A percentile compares a stretch with the other conserved stretches of the same genome.
These are phyloP conservation scores for Blastobotrys malaysiensis DNA, from an alignment of 1,139 yeast genomes.

Conservation along the genomic window DNA sequence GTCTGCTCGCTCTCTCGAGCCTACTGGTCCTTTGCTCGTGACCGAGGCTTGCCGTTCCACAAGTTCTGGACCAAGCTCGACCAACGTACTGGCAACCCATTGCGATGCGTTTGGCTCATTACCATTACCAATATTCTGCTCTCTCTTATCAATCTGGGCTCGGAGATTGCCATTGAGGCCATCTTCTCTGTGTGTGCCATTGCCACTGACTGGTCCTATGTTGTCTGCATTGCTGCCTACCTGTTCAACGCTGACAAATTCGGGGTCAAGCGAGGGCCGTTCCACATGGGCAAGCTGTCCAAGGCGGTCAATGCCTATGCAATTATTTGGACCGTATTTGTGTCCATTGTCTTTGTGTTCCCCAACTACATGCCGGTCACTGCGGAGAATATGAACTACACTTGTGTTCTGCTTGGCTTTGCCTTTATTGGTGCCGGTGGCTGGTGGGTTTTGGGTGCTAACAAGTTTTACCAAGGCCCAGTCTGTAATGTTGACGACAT, in stretches of 20 bases:
- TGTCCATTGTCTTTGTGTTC: constrained; percentile 47
- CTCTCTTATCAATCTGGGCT: constrained; percentile 56
- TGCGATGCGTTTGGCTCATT: constrained; percentile 61
- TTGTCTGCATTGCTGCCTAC: constrained; percentile 56
- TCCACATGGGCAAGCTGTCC: constrained; percentile 59
- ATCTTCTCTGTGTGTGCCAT: constrained; percentile 71
- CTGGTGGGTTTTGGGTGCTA: constrained; percentile 15
- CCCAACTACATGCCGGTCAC: constrained; percentile 64
- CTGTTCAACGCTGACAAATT: constrained; percentile 46
- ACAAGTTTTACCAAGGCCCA: constrained; percentile 12
- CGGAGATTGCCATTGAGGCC: constrained; percentile 62
- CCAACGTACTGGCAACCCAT: constrained; percentile 51
- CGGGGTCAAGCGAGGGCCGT: constrained; percentile 52
- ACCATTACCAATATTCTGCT: constrained; percentile 51
- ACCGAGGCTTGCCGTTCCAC: constrained; percentile 58
- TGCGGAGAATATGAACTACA: constrained; percentile 60
- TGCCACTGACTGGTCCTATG: constrained; percentile 61
- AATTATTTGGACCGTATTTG: constrained; percentile 34
- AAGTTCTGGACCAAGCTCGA: constrained; percentile 46
- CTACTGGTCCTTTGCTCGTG: constrained; percentile 61
- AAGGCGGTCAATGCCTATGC: constrained; percentile 45
- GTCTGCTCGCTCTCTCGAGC: constrained; percentile 59
- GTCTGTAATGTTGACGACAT: constrained; percentile 8
- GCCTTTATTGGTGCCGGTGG: constrained; percentile 38
- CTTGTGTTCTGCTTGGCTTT: constrained; percentile 48